phyloP scores from a whole-genome alignment of 2,329 filamentous ascomycete genomes.

The Macroventuria anomochaeta region DNA sequence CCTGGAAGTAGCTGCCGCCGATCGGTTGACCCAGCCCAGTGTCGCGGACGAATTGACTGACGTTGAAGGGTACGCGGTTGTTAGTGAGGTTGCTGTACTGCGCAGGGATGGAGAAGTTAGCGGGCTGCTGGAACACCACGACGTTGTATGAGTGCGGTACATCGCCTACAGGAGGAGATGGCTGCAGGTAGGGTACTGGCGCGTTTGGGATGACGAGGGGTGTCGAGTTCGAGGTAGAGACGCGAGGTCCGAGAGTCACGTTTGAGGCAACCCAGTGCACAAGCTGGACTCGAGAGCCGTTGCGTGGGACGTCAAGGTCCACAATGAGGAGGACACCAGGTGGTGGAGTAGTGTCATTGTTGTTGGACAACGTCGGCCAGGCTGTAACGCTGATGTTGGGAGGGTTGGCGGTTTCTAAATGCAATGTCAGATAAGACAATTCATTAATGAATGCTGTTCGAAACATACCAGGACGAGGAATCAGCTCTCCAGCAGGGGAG shows the following conservation, averaged over 20 bases:
- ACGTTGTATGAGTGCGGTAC: slow-evolving; percentile 39
- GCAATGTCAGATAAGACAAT: neutral
- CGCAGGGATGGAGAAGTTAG: slow-evolving; percentile 32
- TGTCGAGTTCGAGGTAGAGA: slow-evolving; percentile 13
- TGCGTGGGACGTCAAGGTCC: slow-evolving; percentile 41
- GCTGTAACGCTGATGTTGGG: slow-evolving; percentile 35
- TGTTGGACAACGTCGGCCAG: slow-evolving; percentile 14
- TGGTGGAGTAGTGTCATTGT: neutral
- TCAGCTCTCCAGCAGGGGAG: slow-evolving; percentile 41
- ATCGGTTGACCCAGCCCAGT: slow-evolving; percentile 39
- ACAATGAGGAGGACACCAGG: slow-evolving; percentile 37
- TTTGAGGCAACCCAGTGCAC: slow-evolving; percentile 42
- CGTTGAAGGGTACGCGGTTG: slow-evolving; percentile 44
- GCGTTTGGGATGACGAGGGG: slow-evolving; percentile 8
- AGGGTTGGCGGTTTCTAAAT: slow-evolving; percentile 31
- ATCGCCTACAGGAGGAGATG: slow-evolving; percentile 38
- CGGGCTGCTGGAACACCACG: slow-evolving; percentile 35
- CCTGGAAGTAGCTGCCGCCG: slow-evolving; percentile 50
- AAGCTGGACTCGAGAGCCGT: slow-evolving; percentile 36
- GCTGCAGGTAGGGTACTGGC: slow-evolving; percentile 30
- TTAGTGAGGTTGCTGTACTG: slow-evolving; percentile 35
- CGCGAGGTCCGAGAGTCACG: slow-evolving; percentile 26
- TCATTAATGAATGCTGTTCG: neutral
- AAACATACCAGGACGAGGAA: slow-evolving; percentile 40
- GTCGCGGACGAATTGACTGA: slow-evolving; percentile 43